phyloP scores from a whole-genome alignment of 306 rosid genomes.

The Cicer cuneatum region DNA sequence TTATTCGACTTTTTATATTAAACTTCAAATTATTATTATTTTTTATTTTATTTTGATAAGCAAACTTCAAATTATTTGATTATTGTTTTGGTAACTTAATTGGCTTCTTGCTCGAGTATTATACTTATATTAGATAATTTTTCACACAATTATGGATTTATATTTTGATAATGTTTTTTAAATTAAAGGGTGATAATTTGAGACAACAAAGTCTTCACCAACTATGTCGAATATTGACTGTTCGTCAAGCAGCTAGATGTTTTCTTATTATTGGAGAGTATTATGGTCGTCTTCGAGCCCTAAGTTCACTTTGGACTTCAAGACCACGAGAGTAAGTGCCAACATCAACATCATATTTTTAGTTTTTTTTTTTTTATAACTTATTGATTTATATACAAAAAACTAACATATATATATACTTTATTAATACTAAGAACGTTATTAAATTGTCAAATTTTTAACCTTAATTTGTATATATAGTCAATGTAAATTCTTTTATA shows the following conservation, averaged over 20 bases:
- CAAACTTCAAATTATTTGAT: neutral
- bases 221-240: conserved; percentile 67
- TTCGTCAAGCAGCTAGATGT: conserved; percentile 82
- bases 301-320: conserved; percentile 91
- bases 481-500: too few species aligned
- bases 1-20: conserved; percentile 6
- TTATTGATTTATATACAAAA: too few species aligned
- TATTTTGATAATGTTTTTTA: neutral
- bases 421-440: too few species aligned
- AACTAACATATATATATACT: too few species aligned
- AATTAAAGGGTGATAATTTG: conserved; percentile 82
- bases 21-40: neutral
- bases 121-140: neutral
- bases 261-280: conserved; percentile 88
- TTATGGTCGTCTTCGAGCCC: conserved; percentile 80
- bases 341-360: neutral
- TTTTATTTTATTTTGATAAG: too few species aligned
- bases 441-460: too few species aligned
- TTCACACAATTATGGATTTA: neutral
- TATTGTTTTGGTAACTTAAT: neutral
- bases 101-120: neutral
- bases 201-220: conserved; percentile 90
- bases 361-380: too few species aligned
- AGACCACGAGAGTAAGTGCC: conserved; percentile 80
- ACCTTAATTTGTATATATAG: too few species aligned